Evolutionary conservation across 768 basidiomycete genomes (phyloP), one percentile per base, ranked within the genome.

Genomic region (Mycena sanguinolenta): DNA sequence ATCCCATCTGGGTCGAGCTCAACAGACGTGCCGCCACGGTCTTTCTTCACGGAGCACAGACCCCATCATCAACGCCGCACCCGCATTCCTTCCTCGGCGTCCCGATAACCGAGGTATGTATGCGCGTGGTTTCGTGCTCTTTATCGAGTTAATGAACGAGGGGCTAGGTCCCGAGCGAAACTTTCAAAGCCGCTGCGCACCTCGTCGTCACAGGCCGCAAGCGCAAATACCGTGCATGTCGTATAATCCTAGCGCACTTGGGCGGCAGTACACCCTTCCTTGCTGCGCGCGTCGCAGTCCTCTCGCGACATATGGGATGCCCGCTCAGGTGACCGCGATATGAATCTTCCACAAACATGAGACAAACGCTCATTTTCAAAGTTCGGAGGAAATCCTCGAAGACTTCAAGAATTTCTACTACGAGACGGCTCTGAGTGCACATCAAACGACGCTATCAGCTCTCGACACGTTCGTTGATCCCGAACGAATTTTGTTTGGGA

Each of bases 101-200:
- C 44, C 93, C 93, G 17, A 84, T 93, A 60, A 85, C 85, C 17
- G 92, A 93, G 84, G 92, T 50, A 25, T 13, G 46, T 23, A 49
- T n/a, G 25, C 13, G 16, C 39, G 3, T 90, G 64, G 78, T 27
- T 59, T 58, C 34, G 68, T 36, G n/a, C 28, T 58, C 44, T 30
- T 19, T 5, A 17, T 66, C 67, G 12, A 25, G 8, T 50, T 50
- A 10, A 46, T n/a, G n/a, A n/a, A n/a, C n/a, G n/a, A 46, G 12
- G 23, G n/a, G 27, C 65, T 44, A 94, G 92, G 92, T 92, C 0
- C 93, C 92, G 9, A 91, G 93, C 76, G 93, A 94, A 79, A 95
- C 93, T 0, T 93, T 89, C 84, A 94, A 93, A 81, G 93, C 92
- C 2, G 92, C 92, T 38, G 89, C 92, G 4, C 91, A 93, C 75